phyloP scores from a whole-genome alignment of 192 early-diverging fungal genomes.

The Entomortierella beljakovae region DNA sequence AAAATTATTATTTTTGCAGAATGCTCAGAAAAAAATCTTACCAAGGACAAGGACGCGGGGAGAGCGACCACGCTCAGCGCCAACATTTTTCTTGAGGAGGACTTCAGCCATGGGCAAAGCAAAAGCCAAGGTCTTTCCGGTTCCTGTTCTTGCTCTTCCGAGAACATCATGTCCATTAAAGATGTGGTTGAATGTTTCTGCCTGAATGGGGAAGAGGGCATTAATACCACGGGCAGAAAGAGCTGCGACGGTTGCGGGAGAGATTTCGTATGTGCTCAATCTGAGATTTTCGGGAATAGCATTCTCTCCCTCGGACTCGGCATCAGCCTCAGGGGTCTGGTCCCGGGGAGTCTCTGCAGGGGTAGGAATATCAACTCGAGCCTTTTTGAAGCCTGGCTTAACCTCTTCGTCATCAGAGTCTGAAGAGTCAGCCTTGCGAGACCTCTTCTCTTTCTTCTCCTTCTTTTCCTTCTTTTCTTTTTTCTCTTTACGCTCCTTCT shows the following conservation, averaged over 20 bases:
- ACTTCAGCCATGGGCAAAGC: slow-evolving; percentile 82
- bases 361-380: slow-evolving; percentile 27
- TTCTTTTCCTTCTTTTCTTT: slow-evolving; percentile 63
- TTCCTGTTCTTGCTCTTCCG: slow-evolving; percentile 81
- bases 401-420: slow-evolving; percentile 46
- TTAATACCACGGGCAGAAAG: slow-evolving; percentile 81
- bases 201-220: slow-evolving; percentile 95
- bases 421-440: slow-evolving; percentile 59
- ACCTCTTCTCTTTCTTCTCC: slow-evolving; percentile 61
- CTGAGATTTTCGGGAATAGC: slow-evolving; percentile 68
- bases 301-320: slow-evolving; percentile 37
- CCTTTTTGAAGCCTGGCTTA: slow-evolving; percentile 48
- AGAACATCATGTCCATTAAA: slow-evolving; percentile 82
- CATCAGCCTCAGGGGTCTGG: slow-evolving; percentile 29
- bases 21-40: too few species aligned
- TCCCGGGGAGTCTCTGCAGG: slow-evolving; percentile 52
- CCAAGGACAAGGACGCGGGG: slow-evolving; percentile 68
- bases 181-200: slow-evolving; percentile 81
- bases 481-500: slow-evolving; percentile 64
- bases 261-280: slow-evolving; percentile 71
- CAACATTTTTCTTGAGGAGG: slow-evolving; percentile 55
- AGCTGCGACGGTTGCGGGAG: slow-evolving; percentile 73
- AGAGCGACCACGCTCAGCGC: slow-evolving; percentile 55
- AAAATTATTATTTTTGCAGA: background rate
- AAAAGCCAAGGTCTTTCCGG: slow-evolving; percentile 86